Percentiles rank a stretch among this genome's conserved stretches.
Conservation (phyloP, 495 filamentous ascomycete genomes). For the Tuber melanosporum region DNA sequence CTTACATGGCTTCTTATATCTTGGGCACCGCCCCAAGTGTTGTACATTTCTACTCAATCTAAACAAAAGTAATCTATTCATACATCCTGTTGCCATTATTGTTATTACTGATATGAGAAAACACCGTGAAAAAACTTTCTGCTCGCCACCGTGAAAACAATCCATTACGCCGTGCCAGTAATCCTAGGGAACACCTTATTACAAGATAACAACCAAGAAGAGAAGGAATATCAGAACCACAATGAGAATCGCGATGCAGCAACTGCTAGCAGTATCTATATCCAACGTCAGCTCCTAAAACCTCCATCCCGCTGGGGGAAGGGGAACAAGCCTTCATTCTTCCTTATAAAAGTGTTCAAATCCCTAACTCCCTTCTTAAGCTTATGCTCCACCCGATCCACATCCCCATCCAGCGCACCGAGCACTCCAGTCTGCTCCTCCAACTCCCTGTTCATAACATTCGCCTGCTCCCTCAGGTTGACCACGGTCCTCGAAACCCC, state of each 20-base stretch:
- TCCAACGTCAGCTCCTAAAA: slow-evolving; percentile 28
- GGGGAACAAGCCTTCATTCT: slow-evolving; percentile 74
- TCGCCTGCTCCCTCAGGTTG: slow-evolving; percentile 77
- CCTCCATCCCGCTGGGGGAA: background rate
- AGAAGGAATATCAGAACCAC: slow-evolving; percentile 77
- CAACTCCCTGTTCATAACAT: slow-evolving; percentile 89
- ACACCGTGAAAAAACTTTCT: background rate
- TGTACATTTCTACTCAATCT: slow-evolving; percentile 6
- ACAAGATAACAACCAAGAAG: slow-evolving; percentile 59
- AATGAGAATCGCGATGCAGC: slow-evolving; percentile 82
- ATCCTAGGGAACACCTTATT: slow-evolving; percentile 10
- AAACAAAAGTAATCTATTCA: slow-evolving; percentile 8
- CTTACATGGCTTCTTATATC: background rate
- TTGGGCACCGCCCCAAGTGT: background rate
- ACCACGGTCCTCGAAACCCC: slow-evolving; percentile 89
- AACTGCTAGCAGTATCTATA: slow-evolving; percentile 74
- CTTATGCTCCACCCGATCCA: slow-evolving; percentile 80
- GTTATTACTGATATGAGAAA: slow-evolving; percentile 7
- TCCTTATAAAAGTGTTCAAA: slow-evolving; percentile 72
- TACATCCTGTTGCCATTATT: slow-evolving; percentile 1
- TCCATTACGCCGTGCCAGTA: background rate
- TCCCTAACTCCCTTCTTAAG: slow-evolving; percentile 78
- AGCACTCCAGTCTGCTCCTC: slow-evolving; percentile 84
- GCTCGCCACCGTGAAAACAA: background rate
- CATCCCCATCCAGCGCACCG: slow-evolving; percentile 70